Evolutionary conservation across 2,329 filamentous ascomycete species (phyloP), one percentile per base, ranked within the genome.

Genomic region (Mycocentrospora acerina): DNA sequence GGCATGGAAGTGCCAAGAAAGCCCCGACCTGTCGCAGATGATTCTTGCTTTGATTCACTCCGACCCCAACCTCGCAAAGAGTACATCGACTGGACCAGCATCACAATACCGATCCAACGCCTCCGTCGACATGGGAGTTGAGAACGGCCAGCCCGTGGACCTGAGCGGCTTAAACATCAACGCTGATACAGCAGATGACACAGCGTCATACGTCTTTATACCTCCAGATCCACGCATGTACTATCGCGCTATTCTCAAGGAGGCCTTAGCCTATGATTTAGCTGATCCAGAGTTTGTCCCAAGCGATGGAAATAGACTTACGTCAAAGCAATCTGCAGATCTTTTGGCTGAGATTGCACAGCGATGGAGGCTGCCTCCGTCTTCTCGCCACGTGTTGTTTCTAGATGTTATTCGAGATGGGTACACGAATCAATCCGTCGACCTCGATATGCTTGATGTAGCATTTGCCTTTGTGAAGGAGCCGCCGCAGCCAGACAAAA

Each of bases 1-100:
- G 48, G 75, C 81, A 29, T 98, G 93, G 93, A 94, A 90, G 66
- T 91, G 88, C 62, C 80, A 83, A n/a, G 93, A 98, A 66, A 80
- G 80, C 3, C 85, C 86, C 10, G 88, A 95, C 54, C 73, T 98
- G 28, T 93, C 90, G 5, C 87, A 93, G 54, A 90, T 97, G 82
- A 93, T 98, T 77, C 77, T 95, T 55, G 87, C 90, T 25, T 88
- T 98, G 48, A 74, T 97, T 27, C 89, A 87, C 44, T 86, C 86
- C 5, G 89, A 88, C 53, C 91, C 90, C 4, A 86, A 91, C 50
- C 75, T 97, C 35, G 85, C 89, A 33, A 94, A 90, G 62, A 85
- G 79, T 48, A 83, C 86, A 4, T 79, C 83, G 1, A 75, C 74
- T 12, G 72, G 74, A 19, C 71, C 75, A 10, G 71, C 88, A 34